Percentiles rank a stretch among this genome's conserved stretches.
phyloP scores from a whole-genome alignment of 768 basidiomycete species.

The Mycena metata region DNA sequence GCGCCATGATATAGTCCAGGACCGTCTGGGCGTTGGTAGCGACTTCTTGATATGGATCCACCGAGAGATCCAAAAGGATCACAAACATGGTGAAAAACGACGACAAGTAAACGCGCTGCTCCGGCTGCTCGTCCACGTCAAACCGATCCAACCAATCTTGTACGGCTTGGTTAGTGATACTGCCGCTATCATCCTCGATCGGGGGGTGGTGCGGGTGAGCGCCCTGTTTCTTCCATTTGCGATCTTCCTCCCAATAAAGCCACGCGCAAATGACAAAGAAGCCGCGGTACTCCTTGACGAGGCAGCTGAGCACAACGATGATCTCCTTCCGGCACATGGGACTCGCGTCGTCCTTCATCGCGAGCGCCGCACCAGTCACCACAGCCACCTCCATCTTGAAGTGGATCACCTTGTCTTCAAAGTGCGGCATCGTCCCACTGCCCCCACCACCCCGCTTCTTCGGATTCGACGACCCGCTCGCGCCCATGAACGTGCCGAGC shows the following conservation, averaged over 20 bases:
- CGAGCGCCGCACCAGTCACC: slow-evolving; percentile 88
- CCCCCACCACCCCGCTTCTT: slow-evolving; percentile 85
- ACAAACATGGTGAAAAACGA: slow-evolving; percentile 95
- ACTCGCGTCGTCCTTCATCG: slow-evolving; percentile 93
- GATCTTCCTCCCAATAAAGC: slow-evolving; percentile 95
- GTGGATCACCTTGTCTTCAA: slow-evolving; percentile 79
- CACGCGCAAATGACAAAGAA: slow-evolving; percentile 97
- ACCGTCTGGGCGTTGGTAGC: slow-evolving; percentile 92
- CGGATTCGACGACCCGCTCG: slow-evolving; percentile 80
- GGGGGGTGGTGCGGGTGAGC: slow-evolving; percentile 51
- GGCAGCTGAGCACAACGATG: slow-evolving; percentile 88
- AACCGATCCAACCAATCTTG: slow-evolving; percentile 84
- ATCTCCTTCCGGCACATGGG: slow-evolving; percentile 98
- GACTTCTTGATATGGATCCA: slow-evolving; percentile 94
- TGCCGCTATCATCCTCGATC: slow-evolving; percentile 69
- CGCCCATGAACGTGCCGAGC: slow-evolving; percentile 93
- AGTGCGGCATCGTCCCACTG: slow-evolving; percentile 82
- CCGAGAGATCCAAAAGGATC: slow-evolving; percentile 88
- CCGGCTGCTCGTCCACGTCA: slow-evolving; percentile 78
- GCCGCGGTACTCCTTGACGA: slow-evolving; percentile 97
- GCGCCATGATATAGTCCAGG: slow-evolving; percentile 92
- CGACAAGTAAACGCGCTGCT: slow-evolving; percentile 87
- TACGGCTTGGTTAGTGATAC: slow-evolving; percentile 75
- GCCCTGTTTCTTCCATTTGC: slow-evolving; percentile 65
- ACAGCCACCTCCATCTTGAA: slow-evolving; percentile 93